phyloP scores from a whole-genome alignment of 202 grass and related monocot species.

The Dendrocalamus latiflorus region DNA sequence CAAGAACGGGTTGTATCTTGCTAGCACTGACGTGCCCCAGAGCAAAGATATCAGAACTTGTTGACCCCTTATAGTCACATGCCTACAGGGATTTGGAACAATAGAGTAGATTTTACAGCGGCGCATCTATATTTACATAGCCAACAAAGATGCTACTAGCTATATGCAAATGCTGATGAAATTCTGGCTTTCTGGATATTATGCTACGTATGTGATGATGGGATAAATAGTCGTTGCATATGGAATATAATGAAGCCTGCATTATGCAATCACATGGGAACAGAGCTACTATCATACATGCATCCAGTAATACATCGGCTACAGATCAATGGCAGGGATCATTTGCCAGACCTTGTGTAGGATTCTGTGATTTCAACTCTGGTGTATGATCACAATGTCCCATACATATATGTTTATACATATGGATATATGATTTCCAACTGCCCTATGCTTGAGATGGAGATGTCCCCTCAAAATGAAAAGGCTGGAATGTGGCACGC shows the following conservation, averaged over 20 bases:
- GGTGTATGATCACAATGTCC: neutral
- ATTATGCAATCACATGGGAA: conserved; percentile 11
- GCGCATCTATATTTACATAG: neutral
- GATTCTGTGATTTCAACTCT: neutral
- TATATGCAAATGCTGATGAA: conserved; percentile 1
- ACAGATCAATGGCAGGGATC: conserved; percentile 19
- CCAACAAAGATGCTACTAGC: neutral
- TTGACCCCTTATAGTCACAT: conserved; percentile 29
- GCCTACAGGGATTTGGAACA: conserved; percentile 17
- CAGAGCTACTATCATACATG: neutral
- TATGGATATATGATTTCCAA: neutral
- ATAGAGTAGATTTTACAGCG: neutral
- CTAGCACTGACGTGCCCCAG: neutral
- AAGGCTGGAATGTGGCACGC: neutral
- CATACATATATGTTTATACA: neutral
- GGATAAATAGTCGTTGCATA: conserved; percentile 13
- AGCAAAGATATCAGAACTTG: neutral
- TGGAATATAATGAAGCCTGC: neutral
- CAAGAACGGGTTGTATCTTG: neutral
- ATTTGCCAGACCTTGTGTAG: neutral
- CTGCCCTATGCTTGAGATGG: neutral
- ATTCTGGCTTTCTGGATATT: conserved; percentile 4
- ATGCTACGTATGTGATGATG: neutral
- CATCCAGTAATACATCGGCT: neutral
- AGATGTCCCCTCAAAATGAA: neutral